Evolutionary conservation across 2,329 filamentous ascomycete genomes (phyloP), one percentile per base, ranked within the genome.

Genomic region (Leptographium wingfieldii): DNA sequence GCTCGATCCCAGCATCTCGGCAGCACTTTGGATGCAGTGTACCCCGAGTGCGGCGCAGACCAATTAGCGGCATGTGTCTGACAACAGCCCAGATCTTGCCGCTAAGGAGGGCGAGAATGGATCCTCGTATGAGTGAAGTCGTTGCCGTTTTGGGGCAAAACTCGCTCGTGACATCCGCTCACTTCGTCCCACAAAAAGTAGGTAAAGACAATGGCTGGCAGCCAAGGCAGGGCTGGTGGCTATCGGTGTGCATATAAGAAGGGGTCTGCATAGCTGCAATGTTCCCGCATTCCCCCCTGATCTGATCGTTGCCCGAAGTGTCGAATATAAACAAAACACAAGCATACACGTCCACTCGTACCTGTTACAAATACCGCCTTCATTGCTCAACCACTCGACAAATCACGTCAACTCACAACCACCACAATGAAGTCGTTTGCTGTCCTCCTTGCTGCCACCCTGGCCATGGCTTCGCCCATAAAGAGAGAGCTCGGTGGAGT

Each of bases 401-500:
- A 5, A 35, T 35, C 33, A 35, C 19, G 22, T 22, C 43, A 46
- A 5, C 43, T 7, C 27, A 52, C 16, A 25, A 35, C 51, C 61
- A 38, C 57, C 57, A 57, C 48, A 49, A 62, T 63, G 63, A 62
- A 64, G 57, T 63, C 54, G 10, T 59, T 57, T 56, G 56, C 60
- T 14, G 25, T 62, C 43, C 51, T 65, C 33, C 38, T 60, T 3
- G 43, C 58, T 5, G 59, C 59, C 56, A 27, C 40, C 12, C 56
- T 61, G 33, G 63, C 63, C 29, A 53, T 48, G 55, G 63, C 62
- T 12, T 56, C 58, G 22, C 71, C 71, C 10, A 61, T 75, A 14
- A 78, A 75, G 69, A 73, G 76, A 57, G 69, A 74, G 40, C 29
- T 77, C 7, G 77, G 77, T 59, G 77, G 76, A 66, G 77, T 79